Percentiles rank a stretch among this genome's conserved stretches.
Evolutionary conservation across 1,284 basidiomycete genomes (phyloP).

Genomic region (Ustilago xerochloae): DNA sequence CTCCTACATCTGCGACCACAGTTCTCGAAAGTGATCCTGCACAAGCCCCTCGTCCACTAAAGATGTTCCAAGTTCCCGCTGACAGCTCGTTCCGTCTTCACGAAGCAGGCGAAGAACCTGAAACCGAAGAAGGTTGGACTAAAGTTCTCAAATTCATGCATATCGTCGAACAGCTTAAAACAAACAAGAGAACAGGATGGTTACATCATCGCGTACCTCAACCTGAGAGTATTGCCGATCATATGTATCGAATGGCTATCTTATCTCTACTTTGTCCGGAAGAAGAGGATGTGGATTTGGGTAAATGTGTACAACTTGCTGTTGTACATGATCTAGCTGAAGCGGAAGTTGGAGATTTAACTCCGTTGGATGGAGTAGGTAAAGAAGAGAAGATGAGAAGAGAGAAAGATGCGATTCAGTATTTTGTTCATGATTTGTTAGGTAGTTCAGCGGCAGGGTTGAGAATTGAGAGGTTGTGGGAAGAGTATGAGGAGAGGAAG

Average conservation of each 20-base stretch:
- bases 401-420: conserved; percentile 90
- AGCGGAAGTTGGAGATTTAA: conserved; percentile 94
- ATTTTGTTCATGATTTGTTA: conserved; percentile 88
- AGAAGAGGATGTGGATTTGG: conserved; percentile 72
- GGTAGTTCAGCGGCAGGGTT: conserved; percentile 82
- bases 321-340: conserved; percentile 96
- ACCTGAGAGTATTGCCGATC: conserved; percentile 82
- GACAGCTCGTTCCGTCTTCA: conserved; percentile 38
- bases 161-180: conserved; percentile 61
- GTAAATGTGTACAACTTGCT: conserved; percentile 87
- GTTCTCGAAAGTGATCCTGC: conserved; percentile 46
- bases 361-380: conserved; percentile 85
- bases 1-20: conserved; percentile 48
- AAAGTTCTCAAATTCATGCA: conserved; percentile 65
- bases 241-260: conserved; percentile 97
- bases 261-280: conserved; percentile 81
- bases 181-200: conserved; percentile 66
- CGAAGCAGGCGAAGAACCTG: conserved; percentile 48
- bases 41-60: conserved; percentile 43
- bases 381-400: conserved; percentile 82
- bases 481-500: conserved; percentile 89
- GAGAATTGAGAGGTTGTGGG: conserved; percentile 82
- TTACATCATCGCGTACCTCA: conserved; percentile 59
- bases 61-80: conserved; percentile 35
- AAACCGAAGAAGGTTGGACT: conserved; percentile 44